A percentile compares a stretch with the other conserved stretches of the same genome.
Conservation (phyloP, 2,329 filamentous ascomycete genomes). For the Penicillium sp. region DNA sequence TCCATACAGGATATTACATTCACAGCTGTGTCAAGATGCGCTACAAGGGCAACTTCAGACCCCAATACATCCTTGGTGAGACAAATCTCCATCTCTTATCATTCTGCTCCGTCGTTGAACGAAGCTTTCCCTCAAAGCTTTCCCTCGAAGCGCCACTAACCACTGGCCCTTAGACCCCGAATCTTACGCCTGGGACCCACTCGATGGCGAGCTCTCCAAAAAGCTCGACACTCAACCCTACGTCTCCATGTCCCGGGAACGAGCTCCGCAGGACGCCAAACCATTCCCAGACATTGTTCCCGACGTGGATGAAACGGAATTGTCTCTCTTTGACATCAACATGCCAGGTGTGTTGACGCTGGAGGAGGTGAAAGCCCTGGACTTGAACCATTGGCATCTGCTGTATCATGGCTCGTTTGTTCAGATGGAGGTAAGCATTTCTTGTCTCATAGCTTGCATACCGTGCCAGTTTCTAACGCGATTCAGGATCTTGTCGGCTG, state of each 20-base stretch:
- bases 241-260: conserved; percentile 53
- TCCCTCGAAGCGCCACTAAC: neutral
- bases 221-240: conserved; percentile 53
- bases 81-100: neutral
- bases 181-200: conserved; percentile 51
- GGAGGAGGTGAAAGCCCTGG: conserved; percentile 49
- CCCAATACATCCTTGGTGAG: conserved; percentile 57
- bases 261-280: conserved; percentile 23
- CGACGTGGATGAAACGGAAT: conserved; percentile 47
- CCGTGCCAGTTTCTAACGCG: conserved; percentile 9
- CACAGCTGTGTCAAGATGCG: conserved; percentile 61
- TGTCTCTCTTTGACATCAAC: conserved; percentile 53
- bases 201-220: conserved; percentile 49
- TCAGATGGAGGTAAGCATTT: conserved; percentile 48
- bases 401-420: conserved; percentile 50
- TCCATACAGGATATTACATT: conserved; percentile 63
- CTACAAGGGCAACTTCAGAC: conserved; percentile 56
- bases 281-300: conserved; percentile 19
- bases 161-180: conserved; percentile 51
- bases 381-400: conserved; percentile 53
- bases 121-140: neutral
- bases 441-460: neutral
- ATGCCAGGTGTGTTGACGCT: conserved; percentile 56
- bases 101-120: conserved; percentile 9
- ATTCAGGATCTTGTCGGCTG: conserved; percentile 54